phyloP scores from a whole-genome alignment of 371 early-diverging fungal species.

The Mortierella sp. region DNA sequence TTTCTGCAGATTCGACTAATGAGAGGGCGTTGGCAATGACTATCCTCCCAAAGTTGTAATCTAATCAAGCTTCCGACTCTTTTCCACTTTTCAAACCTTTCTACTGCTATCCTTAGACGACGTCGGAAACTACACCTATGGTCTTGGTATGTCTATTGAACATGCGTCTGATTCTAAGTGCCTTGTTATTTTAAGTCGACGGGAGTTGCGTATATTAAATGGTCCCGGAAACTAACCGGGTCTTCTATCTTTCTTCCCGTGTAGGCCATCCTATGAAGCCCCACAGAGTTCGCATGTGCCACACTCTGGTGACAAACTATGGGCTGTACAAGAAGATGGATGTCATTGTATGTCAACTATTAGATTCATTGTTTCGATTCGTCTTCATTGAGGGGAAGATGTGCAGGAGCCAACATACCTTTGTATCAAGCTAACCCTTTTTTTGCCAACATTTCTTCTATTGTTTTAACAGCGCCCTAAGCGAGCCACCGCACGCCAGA shows the following conservation, averaged over 20 bases:
- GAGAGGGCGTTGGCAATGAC: neutral
- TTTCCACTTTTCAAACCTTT: neutral
- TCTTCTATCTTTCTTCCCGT: neutral
- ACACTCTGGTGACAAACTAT: slow-evolving; percentile 96
- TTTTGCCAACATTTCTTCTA: neutral
- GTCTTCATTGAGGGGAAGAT: too few relatives aligned
- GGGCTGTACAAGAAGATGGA: slow-evolving; percentile 95
- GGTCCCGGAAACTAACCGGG: neutral
- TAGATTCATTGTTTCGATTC: neutral
- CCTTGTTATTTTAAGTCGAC: neutral
- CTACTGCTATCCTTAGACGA: slow-evolving; percentile 32
- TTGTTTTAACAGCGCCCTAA: slow-evolving; percentile 76
- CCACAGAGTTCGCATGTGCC: slow-evolving; percentile 97
- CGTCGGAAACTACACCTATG: slow-evolving; percentile 58
- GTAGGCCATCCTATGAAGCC: slow-evolving; percentile 99
- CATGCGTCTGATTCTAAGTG: neutral
- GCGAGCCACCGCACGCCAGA: slow-evolving; percentile 92
- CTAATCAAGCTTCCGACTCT: neutral
- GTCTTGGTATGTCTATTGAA: slow-evolving; percentile 40
- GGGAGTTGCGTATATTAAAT: neutral
- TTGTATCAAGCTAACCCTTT: neutral
- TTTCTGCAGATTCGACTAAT: neutral
- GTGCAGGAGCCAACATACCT: neutral
- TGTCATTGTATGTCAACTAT: slow-evolving; percentile 71
- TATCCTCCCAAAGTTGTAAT: neutral